Evolutionary conservation across 140 eudicot species (phyloP), one percentile per base, ranked within the genome.

Genomic region (Cichorium intybus): DNA sequence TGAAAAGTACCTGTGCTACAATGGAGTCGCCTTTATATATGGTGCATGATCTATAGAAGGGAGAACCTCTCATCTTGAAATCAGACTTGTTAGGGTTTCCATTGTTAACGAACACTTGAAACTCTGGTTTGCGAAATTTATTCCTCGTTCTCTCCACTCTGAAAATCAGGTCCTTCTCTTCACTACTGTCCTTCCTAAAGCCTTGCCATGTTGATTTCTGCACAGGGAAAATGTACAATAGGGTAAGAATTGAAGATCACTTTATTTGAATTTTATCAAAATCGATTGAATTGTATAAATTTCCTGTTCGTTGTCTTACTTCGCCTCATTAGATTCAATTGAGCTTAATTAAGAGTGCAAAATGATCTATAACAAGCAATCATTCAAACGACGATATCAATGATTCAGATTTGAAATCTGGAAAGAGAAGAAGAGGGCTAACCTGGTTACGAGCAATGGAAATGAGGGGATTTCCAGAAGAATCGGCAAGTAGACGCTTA

Each of bases 41-140:
- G 63, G 97, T 84, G 80, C 97, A 87, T 11, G 97, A 69, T 80
- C 97, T 82, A 60, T 62, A 60, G 77, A 90, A 87, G 53, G 86
- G 84, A 60, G 77, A 71, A 53, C 97, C 97, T 80, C 70, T 84
- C 80, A 90, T 82, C 75, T 66, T 81, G 24, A 90, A 72, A 56
- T 74, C 78, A 4, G 76, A 50, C 56, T 33, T 72, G 17, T 54
- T 69, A 20, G 69, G 39, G 33, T 52, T 28, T 16, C 63, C 84
- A 24, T 55, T 60, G 31, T 22, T 70, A 17, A 77, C 52, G 16
- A 71, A 56, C 15, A 87, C 77, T 23, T 82, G 77, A 70, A 82
- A 80, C 88, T 87, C 97, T 6, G 78, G 69, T 68, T 43, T 78
- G 4, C 27, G 39, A 50, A 61, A 55, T 33, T 79, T 71, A 64